These are phyloP conservation scores for Delitschia confertaspora DNA, from an alignment of 495 filamentous ascomycete species.

Conservation along the genomic window DNA sequence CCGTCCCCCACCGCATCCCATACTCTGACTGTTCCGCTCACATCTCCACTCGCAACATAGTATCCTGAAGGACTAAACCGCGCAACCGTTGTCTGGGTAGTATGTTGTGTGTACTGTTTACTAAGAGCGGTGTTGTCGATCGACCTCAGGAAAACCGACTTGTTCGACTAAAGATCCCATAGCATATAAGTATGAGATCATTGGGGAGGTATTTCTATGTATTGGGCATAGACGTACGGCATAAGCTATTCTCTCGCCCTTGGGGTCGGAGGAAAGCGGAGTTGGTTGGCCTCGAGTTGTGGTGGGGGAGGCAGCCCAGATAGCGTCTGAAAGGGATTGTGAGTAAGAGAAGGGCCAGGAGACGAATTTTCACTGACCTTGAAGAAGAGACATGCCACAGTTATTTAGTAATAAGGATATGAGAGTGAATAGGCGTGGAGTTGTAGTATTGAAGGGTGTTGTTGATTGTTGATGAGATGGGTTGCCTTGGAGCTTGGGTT, in stretches of 20 bases:
- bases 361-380: no score
- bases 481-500: no score
- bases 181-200: not conserved
- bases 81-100: constrained; percentile 77
- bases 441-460: no score
- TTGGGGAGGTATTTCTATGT: not conserved
- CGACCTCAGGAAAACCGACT: constrained; percentile 87
- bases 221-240: constrained; percentile 74
- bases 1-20: constrained; percentile 70
- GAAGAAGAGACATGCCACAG: no score
- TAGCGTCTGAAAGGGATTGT: constrained; percentile 46
- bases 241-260: constrained; percentile 89
- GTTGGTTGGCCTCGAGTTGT: constrained; percentile 84
- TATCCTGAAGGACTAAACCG: constrained; percentile 91
- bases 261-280: constrained; percentile 78
- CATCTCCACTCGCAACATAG: constrained; percentile 91
- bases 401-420: no score
- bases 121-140: constrained; percentile 78
- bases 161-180: constrained; percentile 68
- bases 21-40: constrained; percentile 70
- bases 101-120: constrained; percentile 88
- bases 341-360: no score
- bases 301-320: constrained; percentile 68
- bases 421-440: no score
- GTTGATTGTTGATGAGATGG: no score